A percentile compares a stretch with the other conserved stretches of the same genome.
These are phyloP conservation scores for Lactifluus pinguis DNA, from an alignment of 768 basidiomycete species.

Conservation along the genomic window DNA sequence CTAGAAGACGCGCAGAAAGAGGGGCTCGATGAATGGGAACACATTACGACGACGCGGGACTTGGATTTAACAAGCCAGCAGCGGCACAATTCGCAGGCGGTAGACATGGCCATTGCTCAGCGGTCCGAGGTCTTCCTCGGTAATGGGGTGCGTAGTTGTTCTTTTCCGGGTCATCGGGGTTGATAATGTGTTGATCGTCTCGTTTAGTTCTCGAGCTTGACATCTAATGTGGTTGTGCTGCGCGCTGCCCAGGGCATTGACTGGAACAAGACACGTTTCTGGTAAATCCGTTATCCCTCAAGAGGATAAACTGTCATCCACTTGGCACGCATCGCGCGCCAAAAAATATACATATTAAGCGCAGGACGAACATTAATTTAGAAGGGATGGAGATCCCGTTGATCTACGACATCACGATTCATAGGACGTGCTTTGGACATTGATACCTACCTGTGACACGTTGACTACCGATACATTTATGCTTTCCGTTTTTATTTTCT, in stretches of 20 bases:
- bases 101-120: slow-evolving; percentile 43
- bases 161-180: not conserved
- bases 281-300: not conserved
- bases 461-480: no score
- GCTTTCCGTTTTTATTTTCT: no score
- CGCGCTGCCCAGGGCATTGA: slow-evolving; percentile 3
- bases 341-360: no score
- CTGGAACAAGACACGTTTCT: slow-evolving; percentile 8
- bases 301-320: no score
- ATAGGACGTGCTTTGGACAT: no score
- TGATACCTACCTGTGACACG: no score
- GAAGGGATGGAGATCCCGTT: no score
- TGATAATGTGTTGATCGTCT: no score
- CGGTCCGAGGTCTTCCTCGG: slow-evolving; percentile 41
- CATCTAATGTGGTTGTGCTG: slow-evolving; percentile 17
- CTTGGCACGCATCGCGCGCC: no score
- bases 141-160: slow-evolving; percentile 35
- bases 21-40: slow-evolving; percentile 29
- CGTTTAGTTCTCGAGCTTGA: slow-evolving; percentile 15
- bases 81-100: slow-evolving; percentile 34
- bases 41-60: slow-evolving; percentile 33
- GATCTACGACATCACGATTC: no score
- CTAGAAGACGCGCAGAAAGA: not conserved
- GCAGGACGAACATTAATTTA: no score
- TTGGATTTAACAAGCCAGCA: slow-evolving; percentile 35